Base-by-base conservation (phyloP, 2,329 filamentous ascomycete species). In the Biscogniauxia sp. region DNA sequence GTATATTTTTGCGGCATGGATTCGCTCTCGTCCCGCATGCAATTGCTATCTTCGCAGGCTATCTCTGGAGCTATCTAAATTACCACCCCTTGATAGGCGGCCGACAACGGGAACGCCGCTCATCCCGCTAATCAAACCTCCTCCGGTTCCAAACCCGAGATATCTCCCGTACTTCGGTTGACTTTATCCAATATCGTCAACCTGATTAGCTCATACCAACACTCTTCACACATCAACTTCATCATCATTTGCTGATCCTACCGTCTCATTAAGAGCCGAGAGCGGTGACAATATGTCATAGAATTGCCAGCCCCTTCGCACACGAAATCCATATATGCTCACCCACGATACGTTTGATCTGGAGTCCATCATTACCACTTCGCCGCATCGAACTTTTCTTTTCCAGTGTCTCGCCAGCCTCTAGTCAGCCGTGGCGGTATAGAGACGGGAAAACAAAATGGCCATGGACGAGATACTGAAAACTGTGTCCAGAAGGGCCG, bases 51-150 rank as follows among this genome's bases (percentile, higher is more conserved):
- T 51, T 15, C 15, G 11, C 5, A 20, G 37, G 11, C 7, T 51
- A n/a, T n/a, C n/a, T n/a, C n/a, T n/a, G n/a, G n/a, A n/a, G n/a
- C n/a, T n/a, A 50, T 25, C 13, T 11, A 37, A 32, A 32, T 32
- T 32, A 32, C 11, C 28, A 32, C 7, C 28, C 28, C 2, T 32
- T 32, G 59, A 63, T 64, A 62, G 25, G 54, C 61, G 51, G 60
- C 64, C 66, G 64, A 68, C 56, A 69, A 69, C 67, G 65, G 63
- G 62, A 19, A 28, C 53, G 54, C 37, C 51, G 57, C 49, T 58
- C 60, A 32, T n/a, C 15, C 37, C 51, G 57, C 49, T 58, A 61
- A 32, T n/a, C 15, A 51, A 51, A 41, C 17, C 41, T 57, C 54
- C 32, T 37, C 60, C 41, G 51, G 37, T 20, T 37, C 61, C 56